Conservation (phyloP, 164 flowering plant genomes). For the Tetracentron sinense region DNA sequence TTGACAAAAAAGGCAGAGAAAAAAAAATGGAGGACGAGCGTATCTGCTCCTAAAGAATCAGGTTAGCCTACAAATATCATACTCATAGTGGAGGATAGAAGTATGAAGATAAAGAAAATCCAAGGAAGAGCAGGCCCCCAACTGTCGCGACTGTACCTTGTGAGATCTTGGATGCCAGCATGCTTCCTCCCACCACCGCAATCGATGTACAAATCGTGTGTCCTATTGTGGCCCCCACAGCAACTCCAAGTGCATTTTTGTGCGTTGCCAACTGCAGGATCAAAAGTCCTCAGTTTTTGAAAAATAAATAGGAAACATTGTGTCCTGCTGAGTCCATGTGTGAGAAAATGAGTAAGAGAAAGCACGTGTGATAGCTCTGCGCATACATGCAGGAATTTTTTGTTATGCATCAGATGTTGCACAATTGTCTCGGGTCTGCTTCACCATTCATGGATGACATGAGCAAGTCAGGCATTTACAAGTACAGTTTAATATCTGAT, state of each 20-base stretch:
- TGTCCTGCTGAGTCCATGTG: too few species aligned
- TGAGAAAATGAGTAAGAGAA: too few species aligned
- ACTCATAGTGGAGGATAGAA: constrained; percentile 88
- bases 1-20: not conserved
- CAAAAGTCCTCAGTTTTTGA: constrained; percentile 6
- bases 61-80: constrained; percentile 13
- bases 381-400: too few species aligned
- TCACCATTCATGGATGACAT: too few species aligned
- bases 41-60: constrained; percentile 19
- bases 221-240: constrained; percentile 86
- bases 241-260: constrained; percentile 95
- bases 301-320: too few species aligned
- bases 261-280: constrained; percentile 86
- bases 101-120: constrained; percentile 90
- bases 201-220: constrained; percentile 93
- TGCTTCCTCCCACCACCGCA: constrained; percentile 99
- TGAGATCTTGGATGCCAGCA: constrained; percentile 96
- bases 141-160: constrained; percentile 90
- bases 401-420: too few species aligned
- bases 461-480: too few species aligned
- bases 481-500: too few species aligned
- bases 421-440: too few species aligned
- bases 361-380: too few species aligned
- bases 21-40: not conserved
- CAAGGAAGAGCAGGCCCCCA: constrained; percentile 90